These are phyloP conservation scores for Metschnikowia arizonensis DNA, from an alignment of 805 yeast species.

Conservation along the genomic window DNA sequence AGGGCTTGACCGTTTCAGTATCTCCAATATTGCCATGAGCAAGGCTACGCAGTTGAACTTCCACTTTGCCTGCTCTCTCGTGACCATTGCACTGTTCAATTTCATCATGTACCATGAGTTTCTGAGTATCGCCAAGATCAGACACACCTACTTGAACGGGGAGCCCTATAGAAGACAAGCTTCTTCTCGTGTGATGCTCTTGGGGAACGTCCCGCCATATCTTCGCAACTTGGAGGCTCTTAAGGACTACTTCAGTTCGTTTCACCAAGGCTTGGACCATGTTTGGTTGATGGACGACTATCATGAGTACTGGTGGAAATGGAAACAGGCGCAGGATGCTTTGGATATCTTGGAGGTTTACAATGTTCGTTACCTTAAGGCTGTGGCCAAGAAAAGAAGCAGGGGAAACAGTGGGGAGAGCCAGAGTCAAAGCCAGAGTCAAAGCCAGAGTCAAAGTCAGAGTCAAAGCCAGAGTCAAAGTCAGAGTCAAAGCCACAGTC, in stretches of 20 bases:
- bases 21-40: constrained; percentile 60
- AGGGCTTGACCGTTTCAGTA: constrained; percentile 67
- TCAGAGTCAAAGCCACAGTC: no score
- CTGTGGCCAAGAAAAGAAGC: not conserved
- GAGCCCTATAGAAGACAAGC: constrained; percentile 22
- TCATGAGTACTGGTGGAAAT: constrained; percentile 17
- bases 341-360: constrained; percentile 26
- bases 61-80: constrained; percentile 58
- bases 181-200: constrained; percentile 32
- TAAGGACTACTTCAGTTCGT: constrained; percentile 27
- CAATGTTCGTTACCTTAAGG: constrained; percentile 7
- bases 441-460: no score
- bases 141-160: constrained; percentile 40
- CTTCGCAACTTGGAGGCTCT: constrained; percentile 26
- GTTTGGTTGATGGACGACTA: constrained; percentile 55
- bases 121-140: constrained; percentile 43
- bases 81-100: constrained; percentile 56
- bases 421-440: no score
- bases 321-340: constrained; percentile 23
- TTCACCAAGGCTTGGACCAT: constrained; percentile 53
- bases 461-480: no score
- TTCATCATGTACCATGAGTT: constrained; percentile 55
- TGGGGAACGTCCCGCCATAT: constrained; percentile 44
- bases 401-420: no score
- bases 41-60: constrained; percentile 50